phyloP scores from a whole-genome alignment of 2,329 filamentous ascomycete species.

The Pseudogymnoascus verrucosus region DNA sequence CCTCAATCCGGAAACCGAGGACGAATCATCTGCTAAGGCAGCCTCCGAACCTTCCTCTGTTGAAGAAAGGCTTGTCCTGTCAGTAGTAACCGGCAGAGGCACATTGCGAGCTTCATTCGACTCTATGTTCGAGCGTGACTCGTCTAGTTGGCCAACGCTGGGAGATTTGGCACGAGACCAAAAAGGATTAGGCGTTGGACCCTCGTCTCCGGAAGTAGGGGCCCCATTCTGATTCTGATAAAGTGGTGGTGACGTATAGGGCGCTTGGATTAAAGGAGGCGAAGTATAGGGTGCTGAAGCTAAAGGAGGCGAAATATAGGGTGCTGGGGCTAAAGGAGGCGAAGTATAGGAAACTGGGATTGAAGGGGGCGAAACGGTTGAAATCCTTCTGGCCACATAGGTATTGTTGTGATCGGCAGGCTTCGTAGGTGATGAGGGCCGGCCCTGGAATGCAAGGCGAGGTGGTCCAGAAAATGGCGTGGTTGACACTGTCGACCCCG shows the following conservation, averaged over 20 bases:
- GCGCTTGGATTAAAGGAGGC: not conserved
- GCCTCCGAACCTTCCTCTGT: not conserved
- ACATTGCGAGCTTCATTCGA: not conserved
- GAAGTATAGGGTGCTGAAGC: not conserved
- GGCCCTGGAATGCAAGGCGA: constrained; percentile 28
- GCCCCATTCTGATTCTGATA: not conserved
- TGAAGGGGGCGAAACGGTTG: not conserved
- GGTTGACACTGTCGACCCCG: constrained; percentile 37
- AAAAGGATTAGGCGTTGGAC: not conserved
- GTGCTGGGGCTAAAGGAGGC: not conserved
- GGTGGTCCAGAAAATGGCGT: constrained; percentile 35
- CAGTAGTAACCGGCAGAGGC: not conserved
- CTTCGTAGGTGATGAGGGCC: not conserved
- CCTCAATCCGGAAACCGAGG: not conserved
- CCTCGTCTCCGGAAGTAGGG: not conserved
- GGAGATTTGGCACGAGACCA: not conserved
- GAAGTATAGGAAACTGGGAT: not conserved
- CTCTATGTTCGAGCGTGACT: not conserved
- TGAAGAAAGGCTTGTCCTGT: not conserved
- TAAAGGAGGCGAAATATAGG: not conserved
- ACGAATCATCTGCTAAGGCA: not conserved
- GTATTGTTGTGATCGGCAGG: not conserved
- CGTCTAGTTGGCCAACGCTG: not conserved
- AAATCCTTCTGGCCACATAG: constrained; percentile 1
- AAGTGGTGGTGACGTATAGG: not conserved